A percentile compares a stretch with the other conserved stretches of the same genome.
phyloP scores from a whole-genome alignment of 371 early-diverging fungal species.

The Zopfochytrium polystomum region DNA sequence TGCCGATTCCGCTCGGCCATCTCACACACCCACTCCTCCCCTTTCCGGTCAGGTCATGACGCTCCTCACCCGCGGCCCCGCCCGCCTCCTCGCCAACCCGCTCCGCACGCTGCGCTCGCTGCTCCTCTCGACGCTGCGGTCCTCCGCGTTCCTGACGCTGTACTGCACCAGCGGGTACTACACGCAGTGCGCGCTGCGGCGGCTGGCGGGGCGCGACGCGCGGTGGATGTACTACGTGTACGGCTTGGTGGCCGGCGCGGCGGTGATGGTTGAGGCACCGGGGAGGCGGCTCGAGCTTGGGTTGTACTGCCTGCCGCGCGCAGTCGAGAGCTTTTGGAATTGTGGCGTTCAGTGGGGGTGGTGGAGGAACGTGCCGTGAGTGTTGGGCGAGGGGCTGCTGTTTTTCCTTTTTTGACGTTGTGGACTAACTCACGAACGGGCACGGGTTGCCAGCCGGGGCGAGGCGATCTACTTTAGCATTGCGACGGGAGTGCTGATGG shows the following conservation, averaged over 20 bases:
- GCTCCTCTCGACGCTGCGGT: conserved; percentile 60
- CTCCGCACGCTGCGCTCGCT: conserved; percentile 23
- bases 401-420: neutral
- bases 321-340: conserved; percentile 72
- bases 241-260: conserved; percentile 66
- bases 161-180: conserved; percentile 65
- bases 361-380: conserved; percentile 31
- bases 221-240: conserved; percentile 56
- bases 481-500: conserved; percentile 78
- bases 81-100: conserved; percentile 49
- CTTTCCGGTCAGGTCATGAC: conserved; percentile 52
- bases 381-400: too few species aligned
- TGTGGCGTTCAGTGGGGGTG: conserved; percentile 35
- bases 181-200: conserved; percentile 64
- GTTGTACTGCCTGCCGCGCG: conserved; percentile 78
- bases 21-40: too few species aligned
- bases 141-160: conserved; percentile 66
- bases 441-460: too few species aligned
- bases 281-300: conserved; percentile 77
- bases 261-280: conserved; percentile 70
- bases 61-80: conserved; percentile 49
- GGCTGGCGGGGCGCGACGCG: conserved; percentile 54
- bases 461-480: conserved; percentile 60
- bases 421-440: too few species aligned
- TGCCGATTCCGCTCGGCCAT: too few species aligned